Evolutionary conservation across 768 basidiomycete genomes (phyloP), one percentile per base, ranked within the genome.

Genomic region (Phylloporus arenicola): DNA sequence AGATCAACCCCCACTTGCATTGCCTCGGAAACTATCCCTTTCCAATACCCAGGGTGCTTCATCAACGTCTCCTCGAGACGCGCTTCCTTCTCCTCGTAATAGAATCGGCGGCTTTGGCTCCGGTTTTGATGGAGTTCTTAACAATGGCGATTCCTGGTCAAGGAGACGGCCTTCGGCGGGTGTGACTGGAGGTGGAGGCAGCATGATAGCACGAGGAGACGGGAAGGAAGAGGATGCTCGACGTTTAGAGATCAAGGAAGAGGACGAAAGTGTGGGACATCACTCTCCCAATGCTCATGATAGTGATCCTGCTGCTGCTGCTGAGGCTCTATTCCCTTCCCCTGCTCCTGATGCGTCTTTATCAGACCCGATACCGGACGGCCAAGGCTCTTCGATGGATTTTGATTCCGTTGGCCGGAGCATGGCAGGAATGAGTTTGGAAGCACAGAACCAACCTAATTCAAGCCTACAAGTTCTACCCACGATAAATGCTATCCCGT

Each of bases 81-180:
- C 56, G 4, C 69, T 81, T 48, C 77, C 81, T 38, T 86, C 87
- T 31, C 85, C 88, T 57, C 83, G 88, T 47, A 68, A 67, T 42
- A 75, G 74, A 53, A 80, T 86, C 47, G 72, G 79, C 49, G 76
- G 80, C 10, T 76, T 76, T 57, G 71, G 76, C 19, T 71, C 80
- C 48, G 77, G 78, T 50, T 87, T 89, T 56, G 88, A 90, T 58
- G 86, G 86, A n/a, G 78, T 88, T 10, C 70, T 89, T 43, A 74
- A 64, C 47, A 73, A 71, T 44, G 82, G 81, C 42, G 87, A 89
- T 46, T 79, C 84, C 27, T 87, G 88, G 88, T 71, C 82, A 12
- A 75, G 82, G 57, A 76, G 82, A 58, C 80, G 84, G 33, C 68
- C 77, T 53, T 81, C 84, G n/a, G 80, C 81, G 53, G 73, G 76